These are phyloP conservation scores for Suhomyces kunorum DNA, from an alignment of 1,139 yeast genomes.

Conservation along the genomic window DNA sequence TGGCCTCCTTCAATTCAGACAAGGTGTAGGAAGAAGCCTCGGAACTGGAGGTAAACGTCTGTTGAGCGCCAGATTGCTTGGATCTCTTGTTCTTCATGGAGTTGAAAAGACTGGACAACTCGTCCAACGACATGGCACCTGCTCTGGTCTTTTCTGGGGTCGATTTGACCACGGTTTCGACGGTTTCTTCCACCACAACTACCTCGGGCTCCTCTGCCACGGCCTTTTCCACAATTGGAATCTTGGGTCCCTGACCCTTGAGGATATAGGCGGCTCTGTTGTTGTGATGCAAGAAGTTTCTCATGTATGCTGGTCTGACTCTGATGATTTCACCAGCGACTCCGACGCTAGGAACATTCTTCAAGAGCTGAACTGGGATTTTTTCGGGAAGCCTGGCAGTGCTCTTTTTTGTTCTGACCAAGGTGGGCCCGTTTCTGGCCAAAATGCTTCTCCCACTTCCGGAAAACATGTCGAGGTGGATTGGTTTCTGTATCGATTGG, in stretches of 20 bases:
- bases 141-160: constrained; percentile 13
- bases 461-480: constrained; percentile 5
- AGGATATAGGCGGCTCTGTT: constrained; percentile 74
- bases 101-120: constrained; percentile 40
- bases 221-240: constrained; percentile 56
- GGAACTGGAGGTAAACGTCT: constrained; percentile 17
- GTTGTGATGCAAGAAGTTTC: constrained; percentile 67
- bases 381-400: constrained; percentile 31
- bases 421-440: constrained; percentile 12
- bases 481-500: background rate
- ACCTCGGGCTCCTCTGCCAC: constrained; percentile 11
- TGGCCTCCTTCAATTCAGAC: constrained; percentile 33
- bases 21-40: constrained; percentile 27
- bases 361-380: constrained; percentile 69
- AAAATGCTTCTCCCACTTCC: constrained; percentile 10
- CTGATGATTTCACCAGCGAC: constrained; percentile 67
- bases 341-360: constrained; percentile 65
- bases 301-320: constrained; percentile 84
- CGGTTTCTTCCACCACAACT: constrained; percentile 8
- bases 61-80: constrained; percentile 5
- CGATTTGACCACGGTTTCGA: constrained; percentile 5
- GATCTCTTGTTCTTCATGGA: constrained; percentile 23
- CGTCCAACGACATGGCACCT: constrained; percentile 41
- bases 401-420: constrained; percentile 17
- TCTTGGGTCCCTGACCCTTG: constrained; percentile 53